phyloP scores from a whole-genome alignment of 805 yeast genomes.

The Cyberlindnera euphorbiae region DNA sequence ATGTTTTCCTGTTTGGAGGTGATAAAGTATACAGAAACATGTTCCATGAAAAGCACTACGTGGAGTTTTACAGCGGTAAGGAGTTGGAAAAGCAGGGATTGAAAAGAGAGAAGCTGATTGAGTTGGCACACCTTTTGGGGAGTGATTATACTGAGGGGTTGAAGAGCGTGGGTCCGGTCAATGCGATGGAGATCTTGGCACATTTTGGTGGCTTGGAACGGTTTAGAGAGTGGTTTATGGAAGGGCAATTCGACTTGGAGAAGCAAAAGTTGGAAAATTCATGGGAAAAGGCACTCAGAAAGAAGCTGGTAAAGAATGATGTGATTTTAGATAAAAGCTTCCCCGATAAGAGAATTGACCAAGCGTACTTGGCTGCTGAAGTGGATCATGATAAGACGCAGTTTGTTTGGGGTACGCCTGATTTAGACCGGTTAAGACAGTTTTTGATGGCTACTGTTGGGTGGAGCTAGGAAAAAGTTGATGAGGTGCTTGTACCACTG shows the following conservation, averaged over 20 bases:
- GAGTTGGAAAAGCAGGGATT: slow-evolving; percentile 69
- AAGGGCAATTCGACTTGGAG: slow-evolving; percentile 37
- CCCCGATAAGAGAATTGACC: slow-evolving; percentile 63
- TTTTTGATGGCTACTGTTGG: slow-evolving; percentile 68
- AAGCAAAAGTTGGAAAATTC: slow-evolving; percentile 38
- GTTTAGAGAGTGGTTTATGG: slow-evolving; percentile 38
- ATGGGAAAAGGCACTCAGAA: slow-evolving; percentile 54
- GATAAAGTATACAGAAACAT: slow-evolving; percentile 78
- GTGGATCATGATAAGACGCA: slow-evolving; percentile 77
- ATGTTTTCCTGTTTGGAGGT: slow-evolving; percentile 92
- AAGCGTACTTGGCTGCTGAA: slow-evolving; percentile 76
- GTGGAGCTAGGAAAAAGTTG: slow-evolving; percentile 74
- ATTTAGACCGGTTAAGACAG: slow-evolving; percentile 69
- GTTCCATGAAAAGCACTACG: slow-evolving; percentile 90
- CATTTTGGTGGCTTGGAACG: slow-evolving; percentile 54
- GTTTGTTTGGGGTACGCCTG: slow-evolving; percentile 90
- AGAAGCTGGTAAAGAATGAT: slow-evolving; percentile 48
- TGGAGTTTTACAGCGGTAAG: slow-evolving; percentile 67
- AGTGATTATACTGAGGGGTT: slow-evolving; percentile 95
- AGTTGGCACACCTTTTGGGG: slow-evolving; percentile 79
- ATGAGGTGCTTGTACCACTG: slow-evolving; percentile 81
- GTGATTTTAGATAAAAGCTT: slow-evolving; percentile 55
- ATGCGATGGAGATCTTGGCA: slow-evolving; percentile 84
- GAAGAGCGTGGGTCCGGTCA: slow-evolving; percentile 90
- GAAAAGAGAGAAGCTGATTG: slow-evolving; percentile 59